Percentiles rank a stretch among this genome's conserved stretches.
phyloP scores from a whole-genome alignment of 805 yeast species.

The Candida xiaguanensis region DNA sequence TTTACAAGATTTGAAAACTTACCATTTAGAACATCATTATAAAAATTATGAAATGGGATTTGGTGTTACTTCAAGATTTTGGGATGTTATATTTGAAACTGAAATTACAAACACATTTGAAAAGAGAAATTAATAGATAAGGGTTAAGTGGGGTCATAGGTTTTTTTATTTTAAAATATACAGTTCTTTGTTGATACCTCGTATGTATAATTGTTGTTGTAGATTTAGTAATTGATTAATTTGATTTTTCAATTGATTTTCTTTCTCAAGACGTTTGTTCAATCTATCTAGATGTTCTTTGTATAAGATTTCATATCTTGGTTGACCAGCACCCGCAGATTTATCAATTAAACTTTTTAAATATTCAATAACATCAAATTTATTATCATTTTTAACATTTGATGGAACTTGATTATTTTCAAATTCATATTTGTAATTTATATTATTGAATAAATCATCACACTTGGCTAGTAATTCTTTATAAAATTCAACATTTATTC shows the following conservation, averaged over 20 bases:
- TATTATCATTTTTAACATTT: conserved; percentile 5
- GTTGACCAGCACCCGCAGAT: conserved; percentile 1
- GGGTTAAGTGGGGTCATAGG: background rate
- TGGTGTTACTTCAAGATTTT: conserved; percentile 90
- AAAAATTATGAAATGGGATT: conserved; percentile 95
- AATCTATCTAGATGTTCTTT: conserved; percentile 8
- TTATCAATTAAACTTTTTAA: conserved; percentile 4
- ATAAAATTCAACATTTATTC: conserved; percentile 9
- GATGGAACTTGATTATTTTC: conserved; percentile 14
- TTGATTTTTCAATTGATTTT: background rate
- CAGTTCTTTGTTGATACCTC: background rate
- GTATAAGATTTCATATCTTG: background rate
- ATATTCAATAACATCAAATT: conserved; percentile 10
- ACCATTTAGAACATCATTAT: conserved; percentile 96
- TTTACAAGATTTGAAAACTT: conserved; percentile 76
- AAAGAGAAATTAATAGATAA: conserved; percentile 27
- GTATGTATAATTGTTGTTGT: background rate
- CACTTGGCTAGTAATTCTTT: conserved; percentile 19
- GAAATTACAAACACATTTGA: conserved; percentile 53
- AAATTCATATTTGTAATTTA: conserved; percentile 25
- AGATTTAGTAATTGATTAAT: background rate
- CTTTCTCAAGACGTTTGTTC: conserved; percentile 2
- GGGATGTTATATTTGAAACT: conserved; percentile 92
- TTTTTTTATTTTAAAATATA: conserved; percentile 3
- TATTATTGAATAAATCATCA: conserved; percentile 22